Base-by-base conservation (phyloP, 2,329 filamentous ascomycete genomes). In the Elsinoe necatrix region DNA sequence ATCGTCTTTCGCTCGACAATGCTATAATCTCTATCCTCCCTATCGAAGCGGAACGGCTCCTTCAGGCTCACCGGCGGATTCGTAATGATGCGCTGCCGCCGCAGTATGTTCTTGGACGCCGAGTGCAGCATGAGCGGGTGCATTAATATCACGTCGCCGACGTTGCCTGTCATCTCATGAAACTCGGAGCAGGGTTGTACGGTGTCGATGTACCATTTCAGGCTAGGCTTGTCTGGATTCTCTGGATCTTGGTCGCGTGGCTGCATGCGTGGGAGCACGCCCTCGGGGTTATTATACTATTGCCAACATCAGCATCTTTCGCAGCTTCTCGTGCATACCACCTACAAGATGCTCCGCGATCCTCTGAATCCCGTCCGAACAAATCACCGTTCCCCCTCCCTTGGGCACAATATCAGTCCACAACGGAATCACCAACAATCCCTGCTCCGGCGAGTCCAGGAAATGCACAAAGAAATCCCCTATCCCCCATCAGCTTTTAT, bases 401-500 rank as follows among this genome's bases (percentile, higher is more conserved):
- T 76, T 74, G 0, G 78, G 68, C 7, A 72, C 69, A 54, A 87
- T 80, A 64, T 87, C 83, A 0, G 76, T 82, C 71, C 84, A 87
- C 4, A 87, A 68, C 1, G 84, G 84, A 39, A 85, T 86, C 11
- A 87, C 82, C 0, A 87, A 73, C 12, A 87, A 69, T 0, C 75
- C 85, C 67, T 88, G 85, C 70, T 88, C 85, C 0, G 80, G 80
- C 18, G 80, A 84, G 65, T 87, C 84, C 34, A 88, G 77, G 62
- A 83, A 88, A 71, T 87, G 84, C 4, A 84, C 76, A 66, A 87
- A 87, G 68, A 86, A 87, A 62, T 87, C 84, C 7, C 41, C 39
- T 42, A 18, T 6, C n/a, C 4, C 11, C 2, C 2, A 16, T 42
- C 20, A 42, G 39, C 39, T 18, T 21, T 20, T 23, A 11, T 23